Base-by-base conservation (phyloP, 805 yeast genomes). In the Pichia eremophila region DNA sequence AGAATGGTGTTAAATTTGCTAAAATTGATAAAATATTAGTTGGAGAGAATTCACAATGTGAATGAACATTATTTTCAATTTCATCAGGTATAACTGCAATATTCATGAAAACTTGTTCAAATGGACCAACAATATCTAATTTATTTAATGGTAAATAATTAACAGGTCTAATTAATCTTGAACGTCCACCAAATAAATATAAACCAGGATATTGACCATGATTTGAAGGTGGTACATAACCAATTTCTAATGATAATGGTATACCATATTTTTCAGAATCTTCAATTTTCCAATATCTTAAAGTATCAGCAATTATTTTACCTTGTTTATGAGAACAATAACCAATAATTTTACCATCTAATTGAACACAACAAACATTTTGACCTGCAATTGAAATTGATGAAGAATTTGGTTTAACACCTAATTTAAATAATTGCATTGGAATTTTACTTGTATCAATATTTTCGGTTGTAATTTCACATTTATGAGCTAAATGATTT, bases 181-280 rank as follows among this genome's bases (percentile, higher is more conserved):
- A 82, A 55, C 80, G 83, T 42, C 96, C 95, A 51, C 95, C 95
- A 62, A 91, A 93, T 49, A 93, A 63, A 69, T 77, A 93, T 54
- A 93, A 72, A 57, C 99, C 99, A 9, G 99, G 99, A 66, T 90
- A 93, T 71, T 93, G 99, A 62, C 99, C 99, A 60, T 88, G 85
- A 22, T 81, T 67, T 2, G 96, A 84, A n/a, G 95, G 96, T 31
- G 99, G 99, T 45, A 93, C 97, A 55, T 85, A 85, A 43, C 99
- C 99, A 51, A 93, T 75, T 69, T 93, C 99, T 59, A 93, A 72
- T 58, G 85, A 91, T 31, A 81, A 63, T 27, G 99, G 98, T 48
- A 93, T 69, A n/a, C 78, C 81, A 52, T 83, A 78, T 40, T 52
- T 49, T 17, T 67, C 59, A 28, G 91, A 91, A 47, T 52, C 48